Evolutionary conservation across 768 basidiomycete genomes (phyloP), one percentile per base, ranked within the genome.

Genomic region (Obba rivulosa): DNA sequence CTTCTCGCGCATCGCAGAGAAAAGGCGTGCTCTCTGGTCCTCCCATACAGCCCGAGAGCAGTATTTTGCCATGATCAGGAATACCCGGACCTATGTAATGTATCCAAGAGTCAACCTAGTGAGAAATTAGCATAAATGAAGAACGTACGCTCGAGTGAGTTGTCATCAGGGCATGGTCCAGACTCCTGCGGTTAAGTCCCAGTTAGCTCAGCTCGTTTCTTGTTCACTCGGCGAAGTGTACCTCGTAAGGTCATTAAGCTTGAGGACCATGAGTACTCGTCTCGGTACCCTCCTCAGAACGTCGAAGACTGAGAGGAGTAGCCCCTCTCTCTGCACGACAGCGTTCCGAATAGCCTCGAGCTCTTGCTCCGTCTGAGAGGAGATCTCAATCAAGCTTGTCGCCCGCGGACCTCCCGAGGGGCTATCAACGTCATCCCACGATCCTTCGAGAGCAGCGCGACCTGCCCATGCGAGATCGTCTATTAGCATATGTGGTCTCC

Each of bases 81-180:
- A 98, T 61, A 98, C 82, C 17, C 95, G 86, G 49, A 83, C 74
- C 76, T 90, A n/a, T n/a, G n/a, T n/a, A n/a, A n/a, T n/a, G n/a
- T n/a, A n/a, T n/a, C n/a, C n/a, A n/a, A n/a, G n/a, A n/a, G n/a
- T n/a, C 31, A 20, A 46, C 16, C 14, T 17, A 23, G 11, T 14
- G 36, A 35, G 2, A 20, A 17, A 34, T 7, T n/a, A n/a, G n/a
- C n/a, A n/a, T n/a, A 20, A n/a, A 36, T 41, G n/a, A n/a, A n/a
- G n/a, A 10, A 57, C 73, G 42, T 57, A 83, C 86, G 62, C 79
- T 82, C 4, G 88, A 85, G 66, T 92, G 77, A 5, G 95, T 98
- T 0, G 96, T 98, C 57, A 81, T 81, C 4, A 98, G 71, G 13
- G 91, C 82, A 64, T 83, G 73, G 57, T 96, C 93, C 25, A 95